Conservation (phyloP, 805 yeast genomes). For the Tetrapisispora taiwanensis region DNA sequence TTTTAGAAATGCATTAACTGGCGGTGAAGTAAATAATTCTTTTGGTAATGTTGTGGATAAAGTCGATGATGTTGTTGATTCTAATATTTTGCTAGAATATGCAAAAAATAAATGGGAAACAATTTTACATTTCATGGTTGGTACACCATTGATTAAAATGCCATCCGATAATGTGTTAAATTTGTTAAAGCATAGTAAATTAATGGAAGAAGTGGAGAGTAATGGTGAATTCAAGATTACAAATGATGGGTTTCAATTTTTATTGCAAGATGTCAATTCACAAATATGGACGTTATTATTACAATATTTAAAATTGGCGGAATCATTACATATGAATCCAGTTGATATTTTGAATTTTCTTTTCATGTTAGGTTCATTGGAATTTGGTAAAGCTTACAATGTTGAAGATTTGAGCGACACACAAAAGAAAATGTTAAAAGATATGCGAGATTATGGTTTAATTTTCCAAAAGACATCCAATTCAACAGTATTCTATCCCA, state of each 20-base stretch:
- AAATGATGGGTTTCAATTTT: conserved; percentile 85
- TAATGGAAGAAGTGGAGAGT: conserved; percentile 59
- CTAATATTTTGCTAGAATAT: conserved; percentile 63
- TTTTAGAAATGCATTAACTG: conserved; percentile 76
- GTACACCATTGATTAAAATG: conserved; percentile 58
- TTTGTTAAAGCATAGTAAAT: conserved; percentile 65
- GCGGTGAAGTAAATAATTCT: conserved; percentile 55
- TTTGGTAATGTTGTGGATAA: conserved; percentile 64
- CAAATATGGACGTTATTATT: conserved; percentile 89
- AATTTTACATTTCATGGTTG: conserved; percentile 94
- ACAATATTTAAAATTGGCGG: conserved; percentile 80
- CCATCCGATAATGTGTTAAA: conserved; percentile 80
- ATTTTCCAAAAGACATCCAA: conserved; percentile 58
- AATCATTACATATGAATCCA: conserved; percentile 80
- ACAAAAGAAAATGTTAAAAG: conserved; percentile 78
- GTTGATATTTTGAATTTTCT: conserved; percentile 92
- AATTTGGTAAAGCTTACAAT: conserved; percentile 79
- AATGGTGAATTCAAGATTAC: conserved; percentile 56
- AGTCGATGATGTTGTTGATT: conserved; percentile 46
- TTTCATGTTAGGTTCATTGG: conserved; percentile 86
- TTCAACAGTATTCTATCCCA: conserved; percentile 71
- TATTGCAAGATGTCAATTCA: conserved; percentile 83
- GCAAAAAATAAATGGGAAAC: conserved; percentile 90
- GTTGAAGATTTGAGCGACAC: conserved; percentile 62
- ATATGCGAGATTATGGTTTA: conserved; percentile 82